Base-by-base conservation (phyloP, 108 stramenopile species). In the Skeletonema marinoi region DNA sequence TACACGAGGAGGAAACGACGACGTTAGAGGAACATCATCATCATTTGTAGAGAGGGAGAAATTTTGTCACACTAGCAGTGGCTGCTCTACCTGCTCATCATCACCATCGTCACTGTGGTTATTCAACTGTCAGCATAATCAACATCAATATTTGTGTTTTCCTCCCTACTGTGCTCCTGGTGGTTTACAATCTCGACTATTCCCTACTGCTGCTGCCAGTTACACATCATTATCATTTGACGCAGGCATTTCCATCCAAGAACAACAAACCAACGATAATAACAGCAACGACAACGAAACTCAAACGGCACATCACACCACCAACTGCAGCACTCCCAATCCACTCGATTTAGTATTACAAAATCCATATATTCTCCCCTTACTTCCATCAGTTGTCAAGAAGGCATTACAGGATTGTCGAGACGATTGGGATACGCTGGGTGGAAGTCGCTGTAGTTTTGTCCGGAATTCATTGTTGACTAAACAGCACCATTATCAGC, bases 141-240 rank as follows among this genome's bases (percentile, higher is more conserved):
- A 68, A 29, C 25, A 58, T 1, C 50, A 66, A 11, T 80, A 80
- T 44, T 41, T 67, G 66, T 80, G 78, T 35, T 80, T 80, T 60
- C 78, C 78, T 9, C 78, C 78, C 16, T 80, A 80, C 61, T 80
- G 72, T 68, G 42, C 78, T 54, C 78, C 78, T 0, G 78, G 71
- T 73, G 78, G 78, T 32, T 62, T 80, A 46, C 59, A 61, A 12
- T 73, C 71, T 39, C 19, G 78, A 39, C 41, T 80, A 1, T 80
- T 80, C 60, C 39, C 71, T 36, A 29, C 60, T 36, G 17, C 54
- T 32, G 25, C 68, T 17, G 9, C 1, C 1, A 9, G 38, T 39
- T 39, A 25, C 25, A 25, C 25, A 25, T 25, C 25, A 25, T 25
- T 7, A 9, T 39, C 38, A 39, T 39, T 10, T 1, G 9, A 1